Base-by-base conservation (phyloP, 352 stramenopile genomes). In the Pythium dissimile region DNA sequence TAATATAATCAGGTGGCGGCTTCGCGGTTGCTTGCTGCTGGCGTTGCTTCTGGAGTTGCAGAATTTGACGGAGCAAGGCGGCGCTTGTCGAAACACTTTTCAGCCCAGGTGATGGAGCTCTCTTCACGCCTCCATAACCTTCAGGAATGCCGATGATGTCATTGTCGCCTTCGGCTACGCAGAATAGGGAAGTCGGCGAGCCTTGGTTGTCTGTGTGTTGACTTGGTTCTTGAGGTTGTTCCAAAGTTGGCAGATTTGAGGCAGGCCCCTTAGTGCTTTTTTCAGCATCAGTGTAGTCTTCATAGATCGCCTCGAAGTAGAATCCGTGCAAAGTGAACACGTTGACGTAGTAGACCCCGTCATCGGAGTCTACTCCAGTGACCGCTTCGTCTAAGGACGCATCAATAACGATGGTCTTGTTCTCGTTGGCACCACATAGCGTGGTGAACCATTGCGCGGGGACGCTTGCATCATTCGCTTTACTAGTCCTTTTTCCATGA, bases 391-490 rank as follows among this genome's bases (percentile, higher is more conserved):
- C 20, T 1, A 3, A 18, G 9, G 20, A 20, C 3, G 34, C n/a
- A 27, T 75, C 50, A 32, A 84, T 57, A 13, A 63, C 34, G 20
- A 83, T 67, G 1, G 61, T 72, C 44, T 80, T 86, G 4, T 39
- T 71, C 24, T 81, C 72, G 23, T 71, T 78, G 0, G 63, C 47
- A 37, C 67, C 65, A 45, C 53, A 68, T 11, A 87, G 56, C 0
- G 64, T 70, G 0, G 72, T 81, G 28, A 70, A 80, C 74, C 77
- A 87, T 54, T 87, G 77, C n/a, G 57, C 60, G 3, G 74, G 70
- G 5, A 80, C 43, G 16, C 39, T 60, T 2, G 60, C 42, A 5
- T 75, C 51, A 20, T 48, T 27, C 2, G 15, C 53, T 23, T 42
- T 52, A 5, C 32, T 38, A 1, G 54, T 54, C 16, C 44, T 28